Percentiles rank a stretch among this genome's conserved stretches.
Evolutionary conservation across 1,139 yeast species (phyloP).

Genomic region (Yamadazyma dendronema): DNA sequence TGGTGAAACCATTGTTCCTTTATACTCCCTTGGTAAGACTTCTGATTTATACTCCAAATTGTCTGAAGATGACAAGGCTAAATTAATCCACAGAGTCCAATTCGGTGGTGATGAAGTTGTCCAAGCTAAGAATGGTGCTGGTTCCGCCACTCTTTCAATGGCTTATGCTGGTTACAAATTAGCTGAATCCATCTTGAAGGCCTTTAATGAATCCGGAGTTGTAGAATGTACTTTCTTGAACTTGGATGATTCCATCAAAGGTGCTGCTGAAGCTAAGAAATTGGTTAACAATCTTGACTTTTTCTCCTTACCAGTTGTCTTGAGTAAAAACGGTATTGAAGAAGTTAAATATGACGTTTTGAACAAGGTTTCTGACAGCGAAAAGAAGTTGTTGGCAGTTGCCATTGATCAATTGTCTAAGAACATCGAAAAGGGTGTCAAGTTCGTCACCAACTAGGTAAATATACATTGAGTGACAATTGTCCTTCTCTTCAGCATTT

Average conservation of each 20-base stretch:
- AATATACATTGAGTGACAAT: neutral
- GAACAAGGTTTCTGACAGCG: conserved; percentile 56
- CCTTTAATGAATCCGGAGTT: conserved; percentile 69
- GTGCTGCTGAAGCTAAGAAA: conserved; percentile 77
- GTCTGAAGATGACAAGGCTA: conserved; percentile 57
- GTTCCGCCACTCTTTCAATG: conserved; percentile 98
- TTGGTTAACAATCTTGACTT: conserved; percentile 78
- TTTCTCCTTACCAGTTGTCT: conserved; percentile 89
- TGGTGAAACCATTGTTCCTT: conserved; percentile 96
- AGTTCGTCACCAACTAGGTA: conserved; percentile 12
- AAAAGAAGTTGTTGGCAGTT: conserved; percentile 71
- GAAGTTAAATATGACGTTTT: conserved; percentile 51
- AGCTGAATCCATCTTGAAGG: conserved; percentile 82
- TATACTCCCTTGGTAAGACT: conserved; percentile 60
- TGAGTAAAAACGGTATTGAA: conserved; percentile 87
- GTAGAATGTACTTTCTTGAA: conserved; percentile 75
- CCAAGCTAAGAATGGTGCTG: conserved; percentile 98
- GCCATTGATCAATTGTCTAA: conserved; percentile 82
- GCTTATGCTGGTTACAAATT: conserved; percentile 97
- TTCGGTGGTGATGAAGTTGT: conserved; percentile 99
- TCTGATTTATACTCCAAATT: conserved; percentile 47
- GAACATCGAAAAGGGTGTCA: conserved; percentile 65
- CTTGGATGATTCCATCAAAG: conserved; percentile 41
- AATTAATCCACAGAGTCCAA: conserved; percentile 88
- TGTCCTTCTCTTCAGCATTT: neutral